Evolutionary conservation across 176 grass and related monocot species (phyloP), one percentile per base, ranked within the genome.

Genomic region (Aegilops sharonensis): DNA sequence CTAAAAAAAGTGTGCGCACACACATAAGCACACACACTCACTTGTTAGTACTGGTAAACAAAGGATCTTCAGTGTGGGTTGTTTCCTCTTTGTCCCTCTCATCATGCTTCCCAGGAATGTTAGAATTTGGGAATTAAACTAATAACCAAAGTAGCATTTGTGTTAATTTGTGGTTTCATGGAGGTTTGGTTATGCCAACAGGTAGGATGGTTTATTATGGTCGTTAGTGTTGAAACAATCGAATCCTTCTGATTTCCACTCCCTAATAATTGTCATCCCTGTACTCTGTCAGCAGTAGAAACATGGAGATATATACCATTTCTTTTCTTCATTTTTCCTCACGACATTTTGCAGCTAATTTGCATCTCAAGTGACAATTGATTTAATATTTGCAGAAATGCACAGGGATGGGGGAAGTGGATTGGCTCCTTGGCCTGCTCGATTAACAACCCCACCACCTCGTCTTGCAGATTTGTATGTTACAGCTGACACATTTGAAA

Each of bases 381-480:
- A 87, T 79, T 83, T 87, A 80, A 11, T 83, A 76, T 87, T 88
- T 73, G 89, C 85, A 98, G 96, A 95, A 88, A 98, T 92, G 91
- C 91, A 98, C 70, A 89, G 89, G 93, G 90, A 89, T 68, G 88
- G 88, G 47, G 95, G 95, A 85, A 95, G 81, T 91, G 95, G 91
- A 83, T 80, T 98, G 84, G 91, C 91, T 73, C 93, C 96, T 75
- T 98, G 96, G 96, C 96, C 96, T 82, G 90, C 96, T 88, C 96
- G 96, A 80, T 87, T 95, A 79, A 95, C 86, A 50, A 91, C 84
- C 24, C 88, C 96, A 63, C 93, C 96, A 86, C 93, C 91, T 68
- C 91, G 96, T 64, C 96, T 98, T 87, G 90, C 96, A 63, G 93
- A 98, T 95, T 86, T 95, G 77, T 86, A 89, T 66, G 84, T 94